These are phyloP conservation scores for Staphylotrichum tortipilum DNA, from an alignment of 495 filamentous ascomycete genomes.

Conservation along the genomic window DNA sequence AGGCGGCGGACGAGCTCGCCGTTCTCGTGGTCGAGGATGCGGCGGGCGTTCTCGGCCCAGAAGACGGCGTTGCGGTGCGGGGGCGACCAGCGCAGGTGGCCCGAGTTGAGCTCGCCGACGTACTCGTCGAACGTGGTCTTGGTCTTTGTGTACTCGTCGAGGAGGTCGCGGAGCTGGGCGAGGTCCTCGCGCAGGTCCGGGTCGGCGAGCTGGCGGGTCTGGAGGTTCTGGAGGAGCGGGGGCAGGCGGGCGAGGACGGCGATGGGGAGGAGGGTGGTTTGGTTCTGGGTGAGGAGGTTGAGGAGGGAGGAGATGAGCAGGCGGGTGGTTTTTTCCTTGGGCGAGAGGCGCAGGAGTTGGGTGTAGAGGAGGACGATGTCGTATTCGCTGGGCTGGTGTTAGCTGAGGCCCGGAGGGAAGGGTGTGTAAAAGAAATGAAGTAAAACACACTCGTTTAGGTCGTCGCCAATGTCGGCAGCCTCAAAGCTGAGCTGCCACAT, in stretches of 20 bases:
- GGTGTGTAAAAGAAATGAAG: too few species aligned
- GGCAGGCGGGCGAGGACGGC: conserved; percentile 79
- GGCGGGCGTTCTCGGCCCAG: conserved; percentile 92
- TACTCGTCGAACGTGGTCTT: conserved; percentile 98
- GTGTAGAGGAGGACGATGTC: conserved; percentile 87
- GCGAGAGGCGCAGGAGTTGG: conserved; percentile 79
- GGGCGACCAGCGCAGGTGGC: conserved; percentile 90
- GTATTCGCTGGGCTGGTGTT: conserved; percentile 56
- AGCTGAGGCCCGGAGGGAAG: background rate
- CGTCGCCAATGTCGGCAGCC: conserved; percentile 71
- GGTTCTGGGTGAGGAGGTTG: conserved; percentile 76
- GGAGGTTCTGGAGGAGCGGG: conserved; percentile 67
- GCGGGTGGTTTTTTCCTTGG: conserved; percentile 96
- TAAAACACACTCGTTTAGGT: conserved; percentile 81
- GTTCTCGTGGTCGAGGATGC: conserved; percentile 77
- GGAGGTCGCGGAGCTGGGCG: conserved; percentile 59
- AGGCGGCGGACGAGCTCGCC: conserved; percentile 74
- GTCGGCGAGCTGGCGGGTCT: conserved; percentile 77
- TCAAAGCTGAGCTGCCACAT: conserved; percentile 97
- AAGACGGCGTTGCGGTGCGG: conserved; percentile 85
- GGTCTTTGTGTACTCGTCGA: conserved; percentile 90
- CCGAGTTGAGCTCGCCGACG: conserved; percentile 76
- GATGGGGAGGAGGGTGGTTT: conserved; percentile 65
- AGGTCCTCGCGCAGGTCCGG: conserved; percentile 85
- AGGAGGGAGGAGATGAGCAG: conserved; percentile 79